phyloP scores from a whole-genome alignment of 2,329 filamentous ascomycete species.

The Trematosphaeria pertusa region DNA sequence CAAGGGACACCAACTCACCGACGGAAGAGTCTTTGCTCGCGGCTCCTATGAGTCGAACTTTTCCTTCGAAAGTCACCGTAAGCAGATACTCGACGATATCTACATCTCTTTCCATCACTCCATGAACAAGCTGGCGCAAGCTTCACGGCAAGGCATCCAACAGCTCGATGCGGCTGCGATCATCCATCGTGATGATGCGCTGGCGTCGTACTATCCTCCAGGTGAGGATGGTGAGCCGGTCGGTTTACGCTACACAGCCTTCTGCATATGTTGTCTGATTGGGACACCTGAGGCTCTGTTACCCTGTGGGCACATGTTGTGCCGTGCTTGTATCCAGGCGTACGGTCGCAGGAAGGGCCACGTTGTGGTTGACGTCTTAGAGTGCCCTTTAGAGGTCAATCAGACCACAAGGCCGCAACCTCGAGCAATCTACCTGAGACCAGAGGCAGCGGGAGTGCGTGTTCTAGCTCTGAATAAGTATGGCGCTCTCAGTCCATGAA shows the following conservation, averaged over 20 bases:
- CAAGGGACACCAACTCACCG: constrained; percentile 52
- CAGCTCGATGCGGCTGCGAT: constrained; percentile 5
- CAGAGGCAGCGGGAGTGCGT: constrained; percentile 42
- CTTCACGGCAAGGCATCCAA: constrained; percentile 1
- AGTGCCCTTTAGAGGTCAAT: constrained; percentile 44
- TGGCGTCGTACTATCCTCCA: constrained; percentile 42
- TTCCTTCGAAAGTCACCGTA: constrained; percentile 1
- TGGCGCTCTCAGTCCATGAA: neutral
- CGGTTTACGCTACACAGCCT: constrained; percentile 48
- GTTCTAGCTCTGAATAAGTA: constrained; percentile 51
- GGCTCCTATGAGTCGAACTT: constrained; percentile 52
- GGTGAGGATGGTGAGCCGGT: constrained; percentile 21
- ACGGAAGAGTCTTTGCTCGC: constrained; percentile 47
- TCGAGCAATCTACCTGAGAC: constrained; percentile 39
- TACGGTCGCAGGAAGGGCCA: constrained; percentile 29
- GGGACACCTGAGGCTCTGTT: constrained; percentile 52
- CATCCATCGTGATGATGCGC: constrained; percentile 12
- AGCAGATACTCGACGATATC: constrained; percentile 3
- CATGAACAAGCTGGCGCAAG: constrained; percentile 5
- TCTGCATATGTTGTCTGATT: constrained; percentile 56
- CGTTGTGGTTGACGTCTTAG: constrained; percentile 24
- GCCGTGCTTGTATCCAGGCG: constrained; percentile 49
- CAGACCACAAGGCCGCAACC: constrained; percentile 9
- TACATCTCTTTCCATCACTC: constrained; percentile 2
- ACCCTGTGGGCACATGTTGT: constrained; percentile 56